Conservation (phyloP, 192 early-diverging fungal species). For the Physocladia obscura region DNA sequence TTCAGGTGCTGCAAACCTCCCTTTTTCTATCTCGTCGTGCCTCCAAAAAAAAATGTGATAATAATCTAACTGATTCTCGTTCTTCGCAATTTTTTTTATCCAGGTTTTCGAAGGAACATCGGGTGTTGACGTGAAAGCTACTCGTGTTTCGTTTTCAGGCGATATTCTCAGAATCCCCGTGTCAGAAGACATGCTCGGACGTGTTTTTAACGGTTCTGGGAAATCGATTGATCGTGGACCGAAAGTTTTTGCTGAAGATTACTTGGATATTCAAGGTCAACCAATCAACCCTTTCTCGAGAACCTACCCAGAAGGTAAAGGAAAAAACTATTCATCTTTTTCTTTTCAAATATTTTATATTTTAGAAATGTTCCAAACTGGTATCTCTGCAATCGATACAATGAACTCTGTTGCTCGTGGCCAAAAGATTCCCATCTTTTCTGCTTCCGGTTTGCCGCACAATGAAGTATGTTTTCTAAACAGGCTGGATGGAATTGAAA, state of each 20-base stretch:
- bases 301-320: conserved; percentile 93
- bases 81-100: not conserved
- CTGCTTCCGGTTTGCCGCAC: conserved; percentile 95
- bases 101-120: conserved; percentile 96
- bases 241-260: conserved; percentile 99
- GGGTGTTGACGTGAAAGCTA: conserved; percentile 94
- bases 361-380: conserved; percentile 98
- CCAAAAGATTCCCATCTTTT: conserved; percentile 99
- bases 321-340: too few species aligned
- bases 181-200: conserved; percentile 98
- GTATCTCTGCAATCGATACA: conserved; percentile 97
- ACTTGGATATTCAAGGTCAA: conserved; percentile 91
- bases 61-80: not conserved
- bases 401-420: conserved; percentile 99
- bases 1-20: conserved; percentile 82
- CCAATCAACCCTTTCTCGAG: conserved; percentile 99
- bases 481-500: too few species aligned
- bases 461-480: conserved; percentile 93
- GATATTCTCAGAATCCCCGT: conserved; percentile 95
- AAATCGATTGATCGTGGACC: conserved; percentile 99
- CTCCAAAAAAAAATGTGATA: not conserved
- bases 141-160: conserved; percentile 93
- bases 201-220: conserved; percentile 98
- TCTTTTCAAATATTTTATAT: not conserved
- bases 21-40: not conserved